Evolutionary conservation across 768 basidiomycete genomes (phyloP).

Genomic region (Russula foetens): DNA sequence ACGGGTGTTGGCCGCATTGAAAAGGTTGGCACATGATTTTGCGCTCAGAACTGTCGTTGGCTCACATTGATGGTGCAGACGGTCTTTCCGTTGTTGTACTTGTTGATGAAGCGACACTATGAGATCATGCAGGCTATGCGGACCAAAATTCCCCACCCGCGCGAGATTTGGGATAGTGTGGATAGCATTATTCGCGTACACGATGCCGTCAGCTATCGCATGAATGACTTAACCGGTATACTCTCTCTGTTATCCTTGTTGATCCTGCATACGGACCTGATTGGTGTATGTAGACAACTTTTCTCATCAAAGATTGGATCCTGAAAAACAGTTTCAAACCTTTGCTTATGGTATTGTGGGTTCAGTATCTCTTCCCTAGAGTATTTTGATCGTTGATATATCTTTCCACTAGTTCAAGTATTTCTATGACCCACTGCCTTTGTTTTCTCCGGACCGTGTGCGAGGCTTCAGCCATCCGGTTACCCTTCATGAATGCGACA

Average conservation of each 20-base stretch:
- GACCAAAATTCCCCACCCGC: not conserved
- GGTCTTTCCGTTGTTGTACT: slow-evolving; percentile 13
- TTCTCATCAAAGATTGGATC: slow-evolving; percentile 17
- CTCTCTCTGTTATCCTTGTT: not conserved
- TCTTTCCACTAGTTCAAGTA: slow-evolving; percentile 2
- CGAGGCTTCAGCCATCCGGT: too few relatives aligned
- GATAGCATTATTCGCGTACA: not conserved
- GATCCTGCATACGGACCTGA: not conserved
- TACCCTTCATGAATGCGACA: too few relatives aligned
- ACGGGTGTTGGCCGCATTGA: slow-evolving; percentile 25
- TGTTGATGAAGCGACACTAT: slow-evolving; percentile 18
- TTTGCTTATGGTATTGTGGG: slow-evolving; percentile 21
- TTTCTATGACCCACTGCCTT: not conserved
- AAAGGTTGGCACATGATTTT: slow-evolving; percentile 18
- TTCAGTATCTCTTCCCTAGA: not conserved
- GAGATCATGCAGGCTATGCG: slow-evolving; percentile 14
- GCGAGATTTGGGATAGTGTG: not conserved
- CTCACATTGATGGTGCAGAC: not conserved
- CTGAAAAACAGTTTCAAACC: slow-evolving; percentile 16
- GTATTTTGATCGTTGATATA: not conserved
- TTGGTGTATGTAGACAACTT: slow-evolving; percentile 16
- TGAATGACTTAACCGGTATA: not conserved
- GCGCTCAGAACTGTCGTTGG: not conserved
- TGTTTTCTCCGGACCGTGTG: too few relatives aligned
- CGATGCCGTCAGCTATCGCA: not conserved